These are phyloP conservation scores for Rhizopus delemar DNA, from an alignment of 371 early-diverging fungal genomes.

Conservation along the genomic window DNA sequence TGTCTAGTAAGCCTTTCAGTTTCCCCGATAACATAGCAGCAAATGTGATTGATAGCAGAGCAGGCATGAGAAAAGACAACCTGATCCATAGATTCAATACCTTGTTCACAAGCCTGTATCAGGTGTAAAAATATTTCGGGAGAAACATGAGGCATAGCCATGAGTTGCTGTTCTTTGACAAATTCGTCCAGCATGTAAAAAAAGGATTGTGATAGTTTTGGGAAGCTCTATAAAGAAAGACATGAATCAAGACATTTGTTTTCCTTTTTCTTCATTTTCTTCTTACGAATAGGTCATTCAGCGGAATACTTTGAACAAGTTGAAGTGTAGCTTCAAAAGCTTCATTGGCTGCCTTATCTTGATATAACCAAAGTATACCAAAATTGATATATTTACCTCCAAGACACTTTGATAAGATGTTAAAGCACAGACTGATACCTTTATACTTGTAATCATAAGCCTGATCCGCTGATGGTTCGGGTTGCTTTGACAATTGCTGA, in stretches of 20 bases:
- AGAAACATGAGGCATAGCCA: conserved; percentile 54
- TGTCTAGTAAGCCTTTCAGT: conserved; percentile 39
- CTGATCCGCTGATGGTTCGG: conserved; percentile 26
- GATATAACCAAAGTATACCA: conserved; percentile 90
- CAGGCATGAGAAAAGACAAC: conserved; percentile 69
- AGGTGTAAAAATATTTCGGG: conserved; percentile 59
- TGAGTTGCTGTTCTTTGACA: conserved; percentile 61
- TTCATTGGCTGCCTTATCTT: conserved; percentile 80
- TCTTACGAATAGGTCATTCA: conserved; percentile 72
- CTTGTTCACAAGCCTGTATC: conserved; percentile 64
- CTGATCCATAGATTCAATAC: conserved; percentile 55
- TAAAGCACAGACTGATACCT: conserved; percentile 76
- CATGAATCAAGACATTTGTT: not conserved
- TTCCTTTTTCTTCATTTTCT: not conserved
- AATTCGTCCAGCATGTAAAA: conserved; percentile 67
- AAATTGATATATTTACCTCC: conserved; percentile 87
- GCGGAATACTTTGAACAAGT: conserved; percentile 72
- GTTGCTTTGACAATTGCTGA: conserved; percentile 35
- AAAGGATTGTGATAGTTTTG: conserved; percentile 63
- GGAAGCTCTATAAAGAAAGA: conserved; percentile 52
- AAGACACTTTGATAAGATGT: conserved; percentile 69
- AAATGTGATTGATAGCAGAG: conserved; percentile 71
- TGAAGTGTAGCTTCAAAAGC: conserved; percentile 70
- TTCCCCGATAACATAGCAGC: conserved; percentile 71
- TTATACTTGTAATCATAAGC: conserved; percentile 67